Evolutionary conservation across 768 basidiomycete species (phyloP).

Genomic region (Amanita inopinata): DNA sequence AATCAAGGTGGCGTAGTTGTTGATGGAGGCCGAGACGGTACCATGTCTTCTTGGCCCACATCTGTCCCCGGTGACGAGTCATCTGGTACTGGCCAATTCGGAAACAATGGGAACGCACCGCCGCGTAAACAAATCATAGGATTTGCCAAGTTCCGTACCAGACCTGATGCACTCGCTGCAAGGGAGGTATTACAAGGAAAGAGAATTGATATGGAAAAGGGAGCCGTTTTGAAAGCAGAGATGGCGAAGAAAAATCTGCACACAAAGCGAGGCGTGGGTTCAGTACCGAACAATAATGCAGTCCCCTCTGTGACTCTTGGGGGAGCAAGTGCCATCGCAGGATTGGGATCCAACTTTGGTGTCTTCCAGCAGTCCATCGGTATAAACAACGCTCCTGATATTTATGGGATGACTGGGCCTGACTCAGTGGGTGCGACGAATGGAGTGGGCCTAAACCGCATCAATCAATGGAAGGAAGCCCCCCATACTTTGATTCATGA

Average conservation of each 20-base stretch:
- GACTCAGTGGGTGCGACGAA: constrained; percentile 26
- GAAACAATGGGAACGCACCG: constrained; percentile 30
- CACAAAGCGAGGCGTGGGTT: constrained; percentile 85
- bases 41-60: constrained; percentile 58
- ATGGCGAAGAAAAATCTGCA: constrained; percentile 99
- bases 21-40: constrained; percentile 65
- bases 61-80: constrained; percentile 25
- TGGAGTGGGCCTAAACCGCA: constrained; percentile 35
- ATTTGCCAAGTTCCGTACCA: constrained; percentile 89
- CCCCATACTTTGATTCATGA: constrained; percentile 11
- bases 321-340: neutral
- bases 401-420: constrained; percentile 10
- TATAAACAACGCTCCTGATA: constrained; percentile 17
- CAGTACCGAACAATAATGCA: constrained; percentile 28
- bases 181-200: constrained; percentile 83
- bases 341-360: constrained; percentile 1
- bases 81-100: constrained; percentile 15
- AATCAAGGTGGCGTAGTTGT: constrained; percentile 81
- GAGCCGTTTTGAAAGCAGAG: constrained; percentile 90
- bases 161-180: constrained; percentile 81
- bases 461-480: constrained; percentile 23
- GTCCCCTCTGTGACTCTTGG: constrained; percentile 11
- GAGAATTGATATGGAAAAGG: constrained; percentile 88
- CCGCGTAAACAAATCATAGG: constrained; percentile 96
- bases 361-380: constrained; percentile 12